These are phyloP conservation scores for Arthrobotrys iridis DNA, from an alignment of 2,329 filamentous ascomycete genomes.

Conservation along the genomic window DNA sequence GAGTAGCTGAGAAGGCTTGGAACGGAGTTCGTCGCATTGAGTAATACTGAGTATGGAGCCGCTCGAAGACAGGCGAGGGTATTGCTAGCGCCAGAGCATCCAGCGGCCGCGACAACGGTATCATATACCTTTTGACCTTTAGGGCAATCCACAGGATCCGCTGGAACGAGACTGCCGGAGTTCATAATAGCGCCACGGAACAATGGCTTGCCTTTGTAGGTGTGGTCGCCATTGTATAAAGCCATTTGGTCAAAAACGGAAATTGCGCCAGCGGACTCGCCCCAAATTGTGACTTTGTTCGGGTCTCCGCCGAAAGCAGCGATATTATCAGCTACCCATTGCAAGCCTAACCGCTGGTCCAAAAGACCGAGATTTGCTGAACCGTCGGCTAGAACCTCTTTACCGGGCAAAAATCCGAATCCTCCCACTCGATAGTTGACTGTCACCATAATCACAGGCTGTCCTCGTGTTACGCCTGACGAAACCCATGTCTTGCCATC, in stretches of 20 bases:
- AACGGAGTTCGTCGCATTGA: slow-evolving; percentile 66
- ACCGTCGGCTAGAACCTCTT: slow-evolving; percentile 62
- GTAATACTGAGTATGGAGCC: slow-evolving; percentile 68
- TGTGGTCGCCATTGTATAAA: slow-evolving; percentile 67
- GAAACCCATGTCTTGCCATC: slow-evolving; percentile 60
- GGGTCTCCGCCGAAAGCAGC: slow-evolving; percentile 57
- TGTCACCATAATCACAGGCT: slow-evolving; percentile 68
- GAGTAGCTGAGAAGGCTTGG: slow-evolving; percentile 71
- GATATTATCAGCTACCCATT: slow-evolving; percentile 58
- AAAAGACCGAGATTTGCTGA: slow-evolving; percentile 60
- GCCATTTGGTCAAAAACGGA: slow-evolving; percentile 64
- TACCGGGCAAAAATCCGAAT: slow-evolving; percentile 68
- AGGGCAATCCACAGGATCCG: slow-evolving; percentile 71
- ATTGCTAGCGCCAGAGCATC: slow-evolving; percentile 68
- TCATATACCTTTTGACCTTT: slow-evolving; percentile 75
- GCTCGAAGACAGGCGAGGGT: slow-evolving; percentile 74
- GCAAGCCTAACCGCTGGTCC: slow-evolving; percentile 56
- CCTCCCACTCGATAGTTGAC: slow-evolving; percentile 68
- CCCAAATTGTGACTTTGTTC: slow-evolving; percentile 56
- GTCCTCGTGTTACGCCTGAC: slow-evolving; percentile 57
- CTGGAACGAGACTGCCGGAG: slow-evolving; percentile 72
- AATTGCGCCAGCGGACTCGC: slow-evolving; percentile 57
- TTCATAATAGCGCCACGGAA: slow-evolving; percentile 84
- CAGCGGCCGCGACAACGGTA: slow-evolving; percentile 69
- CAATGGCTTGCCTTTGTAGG: slow-evolving; percentile 77